Conservation (phyloP, 495 filamentous ascomycete species). For the Aspergillus panamensis region DNA sequence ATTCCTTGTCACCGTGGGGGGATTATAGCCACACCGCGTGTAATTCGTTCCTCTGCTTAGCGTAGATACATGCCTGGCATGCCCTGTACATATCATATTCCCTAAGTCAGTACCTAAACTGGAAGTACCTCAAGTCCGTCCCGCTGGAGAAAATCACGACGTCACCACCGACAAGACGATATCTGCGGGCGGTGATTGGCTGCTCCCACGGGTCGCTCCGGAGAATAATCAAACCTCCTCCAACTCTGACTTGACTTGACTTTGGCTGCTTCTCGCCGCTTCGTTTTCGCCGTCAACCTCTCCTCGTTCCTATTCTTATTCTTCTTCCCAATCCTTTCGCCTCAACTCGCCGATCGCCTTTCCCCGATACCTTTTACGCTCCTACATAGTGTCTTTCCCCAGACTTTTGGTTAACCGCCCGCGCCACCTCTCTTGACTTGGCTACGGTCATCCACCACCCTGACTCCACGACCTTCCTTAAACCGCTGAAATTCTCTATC, state of each 20-base stretch:
- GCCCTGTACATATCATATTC: too few relatives aligned
- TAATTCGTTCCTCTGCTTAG: neutral
- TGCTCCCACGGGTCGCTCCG: slow-evolving; percentile 22
- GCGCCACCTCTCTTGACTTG: too few relatives aligned
- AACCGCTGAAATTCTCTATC: too few relatives aligned
- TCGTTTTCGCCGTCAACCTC: neutral
- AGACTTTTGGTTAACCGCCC: too few relatives aligned
- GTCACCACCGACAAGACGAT: slow-evolving; percentile 17
- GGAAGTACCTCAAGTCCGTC: neutral
- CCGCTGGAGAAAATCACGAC: slow-evolving; percentile 4
- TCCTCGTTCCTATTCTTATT: neutral
- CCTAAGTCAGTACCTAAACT: too few relatives aligned
- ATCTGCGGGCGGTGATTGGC: slow-evolving; percentile 22
- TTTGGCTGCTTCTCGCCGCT: neutral
- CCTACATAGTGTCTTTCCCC: too few relatives aligned
- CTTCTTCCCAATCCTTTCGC: slow-evolving; percentile 1
- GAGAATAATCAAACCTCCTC: slow-evolving; percentile 12
- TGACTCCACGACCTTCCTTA: too few relatives aligned
- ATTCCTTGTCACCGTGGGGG: neutral
- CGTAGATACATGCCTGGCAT: too few relatives aligned
- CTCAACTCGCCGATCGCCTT: slow-evolving; percentile 2
- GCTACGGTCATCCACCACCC: too few relatives aligned
- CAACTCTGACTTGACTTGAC: too few relatives aligned
- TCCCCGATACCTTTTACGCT: neutral
- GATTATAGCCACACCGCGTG: neutral